Evolutionary conservation across 441 rosid species (phyloP), one percentile per base, ranked within the genome.

Genomic region (Brassica hybrid): DNA sequence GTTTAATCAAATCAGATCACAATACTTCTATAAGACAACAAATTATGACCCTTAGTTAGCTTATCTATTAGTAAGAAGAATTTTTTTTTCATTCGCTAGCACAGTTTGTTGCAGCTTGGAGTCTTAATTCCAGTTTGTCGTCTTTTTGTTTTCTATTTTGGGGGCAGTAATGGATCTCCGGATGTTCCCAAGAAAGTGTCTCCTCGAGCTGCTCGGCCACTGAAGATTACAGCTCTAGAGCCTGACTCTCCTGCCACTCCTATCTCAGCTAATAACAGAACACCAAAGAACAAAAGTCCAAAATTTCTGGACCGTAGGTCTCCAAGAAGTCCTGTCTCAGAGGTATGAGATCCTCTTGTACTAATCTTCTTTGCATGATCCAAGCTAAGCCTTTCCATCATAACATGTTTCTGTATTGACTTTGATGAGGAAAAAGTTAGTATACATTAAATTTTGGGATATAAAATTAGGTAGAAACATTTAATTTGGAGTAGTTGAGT

Each of bases 121-220:
- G 1, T 72, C 32, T 60, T 17, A 16, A 60, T 70, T 73, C 21
- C 5, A 36, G 1, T 52, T 67, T 67, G 2, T 50, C 32, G 19
- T 68, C 12, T 11, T 76, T 71, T 36, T 65, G 43, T 65, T 14
- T 16, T 45, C 58, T 13, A 38, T 69, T 58, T 76, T 45, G 12
- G 72, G 71, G 58, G 80, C 88, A 92, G 92, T 83, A 89, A 77
- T 67, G 86, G 85, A 81, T 84, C 93, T 38, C 83, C 86, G 0
- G 96, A 89, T 74, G 91, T 81, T 48, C 90, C 89, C 1, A 87
- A 81, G 72, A 93, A 80, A 87, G 84, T 75, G 45, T 89, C 94
- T 79, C 93, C 91, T 56, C 90, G 85, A 77, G 87, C 91, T 65
- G 90, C 81, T 23, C 87, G 91, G 50, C 86, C 87, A 64, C 88